phyloP scores from a whole-genome alignment of 192 early-diverging fungal genomes.

The Coemansia sp. region DNA sequence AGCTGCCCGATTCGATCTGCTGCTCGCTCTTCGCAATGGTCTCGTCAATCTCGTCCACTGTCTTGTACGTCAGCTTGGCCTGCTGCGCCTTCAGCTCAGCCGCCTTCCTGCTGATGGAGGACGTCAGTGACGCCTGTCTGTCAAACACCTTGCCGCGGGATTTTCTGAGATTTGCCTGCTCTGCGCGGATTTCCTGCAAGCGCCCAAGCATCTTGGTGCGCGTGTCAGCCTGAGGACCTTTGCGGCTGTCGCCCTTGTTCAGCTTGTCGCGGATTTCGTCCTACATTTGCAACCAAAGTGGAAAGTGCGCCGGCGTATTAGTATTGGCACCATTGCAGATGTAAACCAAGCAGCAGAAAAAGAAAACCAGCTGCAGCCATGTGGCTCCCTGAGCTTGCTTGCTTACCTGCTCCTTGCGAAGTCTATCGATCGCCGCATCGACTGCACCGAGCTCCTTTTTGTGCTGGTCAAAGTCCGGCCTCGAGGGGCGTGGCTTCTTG shows the following conservation, averaged over 20 bases:
- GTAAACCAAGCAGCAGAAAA: too few species aligned
- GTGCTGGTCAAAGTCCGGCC: conserved; percentile 53
- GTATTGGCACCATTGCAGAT: neutral
- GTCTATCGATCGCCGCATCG: conserved; percentile 54
- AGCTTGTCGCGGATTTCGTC: conserved; percentile 56
- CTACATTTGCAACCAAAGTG: conserved; percentile 25
- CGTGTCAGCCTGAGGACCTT: conserved; percentile 52
- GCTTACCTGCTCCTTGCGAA: conserved; percentile 55
- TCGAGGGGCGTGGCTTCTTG: conserved; percentile 32
- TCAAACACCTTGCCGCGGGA: conserved; percentile 68
- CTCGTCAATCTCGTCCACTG: conserved; percentile 71
- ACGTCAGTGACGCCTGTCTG: conserved; percentile 64
- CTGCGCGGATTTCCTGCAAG: conserved; percentile 63
- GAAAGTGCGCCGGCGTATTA: neutral
- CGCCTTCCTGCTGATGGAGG: conserved; percentile 75
- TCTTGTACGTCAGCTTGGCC: conserved; percentile 77
- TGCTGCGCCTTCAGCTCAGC: conserved; percentile 70
- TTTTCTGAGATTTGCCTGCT: conserved; percentile 68
- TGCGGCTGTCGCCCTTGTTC: conserved; percentile 54
- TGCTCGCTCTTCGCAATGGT: conserved; percentile 69
- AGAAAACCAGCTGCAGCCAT: too few species aligned
- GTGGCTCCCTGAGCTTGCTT: too few species aligned
- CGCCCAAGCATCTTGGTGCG: conserved; percentile 59
- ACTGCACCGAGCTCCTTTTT: conserved; percentile 51
- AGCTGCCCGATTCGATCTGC: conserved; percentile 69